Evolutionary conservation across 2,329 filamentous ascomycete genomes (phyloP).

Genomic region (Trichoderma arundinaceum): DNA sequence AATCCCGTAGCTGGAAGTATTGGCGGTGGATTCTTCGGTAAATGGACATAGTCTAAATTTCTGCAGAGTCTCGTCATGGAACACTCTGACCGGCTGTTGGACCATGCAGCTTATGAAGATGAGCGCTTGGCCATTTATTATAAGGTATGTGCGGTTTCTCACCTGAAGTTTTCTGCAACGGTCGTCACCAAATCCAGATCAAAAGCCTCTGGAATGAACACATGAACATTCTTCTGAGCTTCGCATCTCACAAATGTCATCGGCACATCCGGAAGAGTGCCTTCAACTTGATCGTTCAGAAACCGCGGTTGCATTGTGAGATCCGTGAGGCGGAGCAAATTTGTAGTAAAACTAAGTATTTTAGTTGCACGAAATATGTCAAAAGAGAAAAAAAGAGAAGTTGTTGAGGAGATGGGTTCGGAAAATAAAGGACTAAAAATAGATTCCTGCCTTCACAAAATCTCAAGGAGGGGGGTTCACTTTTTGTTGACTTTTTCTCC

Average conservation of each 20-base stretch:
- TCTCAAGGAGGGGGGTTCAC: not conserved
- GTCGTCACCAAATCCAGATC: constrained; percentile 33
- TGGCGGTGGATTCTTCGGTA: constrained; percentile 30
- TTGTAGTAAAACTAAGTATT: too few relatives aligned
- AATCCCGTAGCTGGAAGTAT: constrained; percentile 33
- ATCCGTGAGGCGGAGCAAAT: not conserved
- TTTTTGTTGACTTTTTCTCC: not conserved
- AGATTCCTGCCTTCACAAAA: too few relatives aligned
- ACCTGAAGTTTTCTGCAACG: constrained; percentile 41
- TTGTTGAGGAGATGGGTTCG: too few relatives aligned
- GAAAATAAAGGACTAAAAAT: too few relatives aligned
- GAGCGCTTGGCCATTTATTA: not conserved
- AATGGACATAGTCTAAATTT: constrained; percentile 41
- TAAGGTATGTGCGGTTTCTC: not conserved
- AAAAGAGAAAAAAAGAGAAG: too few relatives aligned
- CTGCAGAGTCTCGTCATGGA: constrained; percentile 35
- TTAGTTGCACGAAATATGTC: not conserved
- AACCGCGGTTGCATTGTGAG: constrained; percentile 30
- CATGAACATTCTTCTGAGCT: constrained; percentile 37
- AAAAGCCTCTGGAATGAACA: constrained; percentile 38
- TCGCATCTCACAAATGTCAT: constrained; percentile 39
- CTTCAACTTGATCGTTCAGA: constrained; percentile 13
- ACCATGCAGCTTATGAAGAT: constrained; percentile 34
- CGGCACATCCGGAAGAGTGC: constrained; percentile 30
- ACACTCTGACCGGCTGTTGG: constrained; percentile 39